Conservation (phyloP, 1,284 basidiomycete species). For the Sporisorium graminicola region DNA sequence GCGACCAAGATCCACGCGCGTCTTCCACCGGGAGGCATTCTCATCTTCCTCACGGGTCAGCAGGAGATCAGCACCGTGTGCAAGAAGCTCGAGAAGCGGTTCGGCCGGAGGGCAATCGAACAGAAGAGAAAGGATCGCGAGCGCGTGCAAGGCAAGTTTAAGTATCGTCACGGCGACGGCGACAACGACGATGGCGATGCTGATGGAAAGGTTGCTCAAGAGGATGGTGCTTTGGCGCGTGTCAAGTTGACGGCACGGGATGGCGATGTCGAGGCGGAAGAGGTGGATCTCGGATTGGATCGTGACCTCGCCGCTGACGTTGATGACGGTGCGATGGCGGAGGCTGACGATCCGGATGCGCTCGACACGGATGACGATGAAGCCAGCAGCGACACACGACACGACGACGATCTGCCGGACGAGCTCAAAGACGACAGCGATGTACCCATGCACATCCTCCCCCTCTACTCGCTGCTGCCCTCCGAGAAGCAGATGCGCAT, state of each 20-base stretch:
- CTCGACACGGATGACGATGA: conserved; percentile 55
- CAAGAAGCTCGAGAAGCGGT: conserved; percentile 81
- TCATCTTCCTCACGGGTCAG: conserved; percentile 84
- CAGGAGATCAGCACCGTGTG: conserved; percentile 79
- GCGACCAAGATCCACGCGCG: conserved; percentile 82
- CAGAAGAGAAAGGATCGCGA: conserved; percentile 66
- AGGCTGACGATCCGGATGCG: conserved; percentile 71
- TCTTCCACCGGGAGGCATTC: conserved; percentile 78
- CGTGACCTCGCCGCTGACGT: conserved; percentile 72
- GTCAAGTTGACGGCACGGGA: conserved; percentile 41
- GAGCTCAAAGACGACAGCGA: conserved; percentile 58
- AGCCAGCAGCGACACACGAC: conserved; percentile 28
- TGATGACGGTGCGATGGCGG: conserved; percentile 69
- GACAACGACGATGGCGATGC: conserved; percentile 32
- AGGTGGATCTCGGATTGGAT: conserved; percentile 79
- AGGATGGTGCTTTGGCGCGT: conserved; percentile 5
- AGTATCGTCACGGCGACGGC: conserved; percentile 16
- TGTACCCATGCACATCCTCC: conserved; percentile 75
- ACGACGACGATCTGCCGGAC: conserved; percentile 59
- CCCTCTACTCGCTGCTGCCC: conserved; percentile 80
- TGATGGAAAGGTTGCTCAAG: conserved; percentile 47
- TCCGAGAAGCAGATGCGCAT: conserved; percentile 82
- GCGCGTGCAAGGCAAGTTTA: conserved; percentile 25
- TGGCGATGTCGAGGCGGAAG: conserved; percentile 80
- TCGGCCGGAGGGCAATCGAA: conserved; percentile 78